Evolutionary conservation across 192 early-diverging fungal species (phyloP), one percentile per base, ranked within the genome.

Genomic region (Coemansia sp.): DNA sequence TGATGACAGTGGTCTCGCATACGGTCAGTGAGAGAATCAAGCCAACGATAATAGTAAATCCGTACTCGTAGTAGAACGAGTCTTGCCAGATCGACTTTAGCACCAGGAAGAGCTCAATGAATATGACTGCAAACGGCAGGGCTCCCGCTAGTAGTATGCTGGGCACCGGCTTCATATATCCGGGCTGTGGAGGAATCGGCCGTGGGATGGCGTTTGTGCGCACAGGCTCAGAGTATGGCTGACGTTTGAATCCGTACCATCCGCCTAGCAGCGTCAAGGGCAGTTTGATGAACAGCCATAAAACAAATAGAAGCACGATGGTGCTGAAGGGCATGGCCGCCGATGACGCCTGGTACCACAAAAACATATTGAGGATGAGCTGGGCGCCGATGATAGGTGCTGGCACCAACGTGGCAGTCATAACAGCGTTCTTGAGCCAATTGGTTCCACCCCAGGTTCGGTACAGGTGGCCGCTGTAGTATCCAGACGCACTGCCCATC

Each of bases 151-250:
- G 83, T 16, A 87, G 69, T 45, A 87, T 82, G 73, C 89, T 79
- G 38, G 77, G 83, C 59, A 71, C 59, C 20, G 84, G 73, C 8
- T 73, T 67, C 45, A 95, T 80, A 66, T 95, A 96, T 60, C 79
- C 82, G 14, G 89, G 78, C 73, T 90, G 90, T 26, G 90, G 85
- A 1, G 96, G 96, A 26, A 97, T 91, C 43, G 93, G 90, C 7
- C 96, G 86, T 38, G 96, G 95, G 51, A 97, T 97, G 35, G 93
- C 91, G 71, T 93, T 94, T 2, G 94, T 93, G 16, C 93, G 86
- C 34, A 94, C 90, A 16, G 95, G 96, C 40, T 93, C 88, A 60
- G 93, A 91, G 70, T 94, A 89, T n/a, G 79, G 78, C 5, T 73
- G 84, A 43, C 86, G 84, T 34, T 87, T 89, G 79, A 88, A 92